Percentiles rank a stretch among this genome's conserved stretches.
phyloP scores from a whole-genome alignment of 2,329 filamentous ascomycete species.

The Sclerotinia borealis region DNA sequence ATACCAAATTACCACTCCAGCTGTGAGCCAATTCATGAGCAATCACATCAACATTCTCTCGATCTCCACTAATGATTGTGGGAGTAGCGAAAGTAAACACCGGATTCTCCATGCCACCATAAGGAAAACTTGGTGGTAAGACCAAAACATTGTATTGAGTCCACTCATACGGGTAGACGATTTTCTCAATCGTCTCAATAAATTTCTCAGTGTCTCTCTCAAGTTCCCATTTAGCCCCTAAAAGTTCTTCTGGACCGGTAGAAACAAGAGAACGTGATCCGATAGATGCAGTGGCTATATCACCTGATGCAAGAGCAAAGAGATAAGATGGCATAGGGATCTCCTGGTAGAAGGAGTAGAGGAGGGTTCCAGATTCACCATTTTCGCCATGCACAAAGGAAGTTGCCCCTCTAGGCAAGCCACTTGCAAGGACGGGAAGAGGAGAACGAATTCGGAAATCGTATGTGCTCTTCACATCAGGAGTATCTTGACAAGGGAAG shows the following conservation, averaged over 20 bases:
- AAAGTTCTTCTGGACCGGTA: constrained; percentile 80
- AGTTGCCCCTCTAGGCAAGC: constrained; percentile 53
- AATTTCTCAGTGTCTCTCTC: constrained; percentile 89
- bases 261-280: constrained; percentile 80
- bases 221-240: constrained; percentile 83
- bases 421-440: constrained; percentile 86
- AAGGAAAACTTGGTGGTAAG: constrained; percentile 78
- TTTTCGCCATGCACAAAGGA: constrained; percentile 46
- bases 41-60: constrained; percentile 92
- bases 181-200: constrained; percentile 74
- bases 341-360: constrained; percentile 83
- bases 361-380: constrained; percentile 45
- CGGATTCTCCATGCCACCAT: constrained; percentile 61
- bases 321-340: constrained; percentile 93
- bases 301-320: constrained; percentile 84
- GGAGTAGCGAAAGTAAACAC: constrained; percentile 94
- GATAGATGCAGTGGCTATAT: constrained; percentile 79
- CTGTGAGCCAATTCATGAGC: constrained; percentile 74
- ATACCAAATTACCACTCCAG: constrained; percentile 86
- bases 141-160: constrained; percentile 92
- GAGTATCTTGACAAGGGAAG: constrained; percentile 96
- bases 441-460: constrained; percentile 82
- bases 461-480: constrained; percentile 94
- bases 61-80: constrained; percentile 84
- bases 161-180: constrained; percentile 87